Evolutionary conservation across 352 stramenopile genomes (phyloP), one percentile per base, ranked within the genome.

Genomic region (Phytophthora boehmeriae): DNA sequence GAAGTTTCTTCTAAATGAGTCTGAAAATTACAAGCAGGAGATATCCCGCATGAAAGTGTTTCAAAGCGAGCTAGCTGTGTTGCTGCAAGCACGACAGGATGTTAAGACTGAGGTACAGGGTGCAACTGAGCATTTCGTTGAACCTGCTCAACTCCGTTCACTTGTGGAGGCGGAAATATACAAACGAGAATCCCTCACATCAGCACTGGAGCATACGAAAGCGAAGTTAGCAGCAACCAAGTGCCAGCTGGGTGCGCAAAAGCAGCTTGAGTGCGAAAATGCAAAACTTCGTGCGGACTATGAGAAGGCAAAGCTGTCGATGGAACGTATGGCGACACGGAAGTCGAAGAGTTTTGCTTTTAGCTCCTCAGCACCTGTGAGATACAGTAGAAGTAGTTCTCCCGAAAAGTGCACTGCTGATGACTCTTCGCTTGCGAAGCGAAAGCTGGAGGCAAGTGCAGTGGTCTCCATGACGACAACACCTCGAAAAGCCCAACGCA

Each of bases 291-390:
- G 76, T 22, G 61, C 64, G n/a, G 73, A 92, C 43, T 82, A 84
- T 53, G 78, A 88, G 41, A 82, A 79, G 51, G 74, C 78, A 6
- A 84, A 85, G 51, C 58, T 80, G 54, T 68, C 78, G 1, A 90
- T 92, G 83, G 81, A 90, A 45, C 80, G 80, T 0, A 88, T 89
- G 64, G 59, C 68, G 34, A 68, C 47, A 42, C 59, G 68, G 16
- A 73, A 66, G 30, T 51, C 35, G 5, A 73, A 73, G 30, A 76
- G 35, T 57, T 36, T 69, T 16, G 13, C 25, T 35, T 58, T 53
- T 32, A 20, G 50, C 20, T 22, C 39, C 22, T 66, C 35, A 1
- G 4, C 58, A 32, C 47, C 59, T 61, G 47, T 27, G 27, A 47
- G 44, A n/a, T 38, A 39, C 44, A 56, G 51, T 30, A 48, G 38